Percentiles rank a stretch among this genome's conserved stretches.
Conservation (phyloP, 108 stramenopile genomes). For the Ochromonas danica region DNA sequence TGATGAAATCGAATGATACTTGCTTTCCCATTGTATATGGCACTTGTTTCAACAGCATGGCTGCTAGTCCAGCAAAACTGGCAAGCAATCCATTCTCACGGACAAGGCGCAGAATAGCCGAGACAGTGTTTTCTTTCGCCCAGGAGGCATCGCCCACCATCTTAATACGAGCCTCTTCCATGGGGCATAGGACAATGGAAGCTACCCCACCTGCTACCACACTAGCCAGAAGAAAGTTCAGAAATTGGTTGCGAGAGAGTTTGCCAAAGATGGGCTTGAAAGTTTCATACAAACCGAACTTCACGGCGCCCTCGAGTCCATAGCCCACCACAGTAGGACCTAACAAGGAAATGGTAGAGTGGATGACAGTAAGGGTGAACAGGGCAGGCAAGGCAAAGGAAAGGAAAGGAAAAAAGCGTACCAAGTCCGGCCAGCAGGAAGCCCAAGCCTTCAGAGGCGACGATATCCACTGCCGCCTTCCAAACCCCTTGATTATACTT, state of each 20-base stretch:
- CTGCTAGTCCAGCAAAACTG: slow-evolving; percentile 71
- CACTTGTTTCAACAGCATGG: slow-evolving; percentile 86
- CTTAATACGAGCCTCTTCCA: slow-evolving; percentile 21
- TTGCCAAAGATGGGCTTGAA: slow-evolving; percentile 67
- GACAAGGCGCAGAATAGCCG: slow-evolving; percentile 39
- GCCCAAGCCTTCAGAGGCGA: slow-evolving; percentile 64
- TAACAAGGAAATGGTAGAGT: no score
- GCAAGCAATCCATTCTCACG: slow-evolving; percentile 48
- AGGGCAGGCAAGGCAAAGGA: no score
- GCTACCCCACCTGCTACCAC: slow-evolving; percentile 82
- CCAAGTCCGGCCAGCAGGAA: slow-evolving; percentile 67
- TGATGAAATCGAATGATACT: slow-evolving; percentile 70
- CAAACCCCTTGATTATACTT: slow-evolving; percentile 51
- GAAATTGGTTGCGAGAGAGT: slow-evolving; percentile 52
- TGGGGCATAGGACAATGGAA: slow-evolving; percentile 61
- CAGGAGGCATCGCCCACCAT: slow-evolving; percentile 5
- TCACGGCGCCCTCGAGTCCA: slow-evolving; percentile 76
- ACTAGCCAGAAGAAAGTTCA: slow-evolving; percentile 69
- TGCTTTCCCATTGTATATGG: slow-evolving; percentile 79
- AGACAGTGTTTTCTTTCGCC: neutral
- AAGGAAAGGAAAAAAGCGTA: no score
- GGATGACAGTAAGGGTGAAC: no score
- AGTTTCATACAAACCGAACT: slow-evolving; percentile 90
- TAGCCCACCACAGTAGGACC: slow-evolving; percentile 84
- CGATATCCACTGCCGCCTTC: slow-evolving; percentile 61